Conservation (phyloP, 2,329 filamentous ascomycete species). For the Alternaria metachromatica region DNA sequence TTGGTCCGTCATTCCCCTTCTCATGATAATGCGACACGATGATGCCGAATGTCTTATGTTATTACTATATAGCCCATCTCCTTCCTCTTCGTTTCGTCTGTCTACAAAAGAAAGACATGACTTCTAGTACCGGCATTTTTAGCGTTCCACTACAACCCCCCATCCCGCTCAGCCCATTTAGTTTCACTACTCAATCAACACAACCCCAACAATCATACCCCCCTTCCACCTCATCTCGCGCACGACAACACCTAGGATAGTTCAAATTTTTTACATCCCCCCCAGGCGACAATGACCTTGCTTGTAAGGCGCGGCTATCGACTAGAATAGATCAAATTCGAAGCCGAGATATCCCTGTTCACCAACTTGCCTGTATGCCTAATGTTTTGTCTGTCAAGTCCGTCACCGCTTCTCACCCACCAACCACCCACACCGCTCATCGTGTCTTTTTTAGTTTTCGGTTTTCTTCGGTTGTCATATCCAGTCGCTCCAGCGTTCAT, state of each 20-base stretch:
- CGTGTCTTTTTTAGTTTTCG: slow-evolving; percentile 2
- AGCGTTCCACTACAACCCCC: slow-evolving; percentile 1
- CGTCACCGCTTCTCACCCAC: background rate
- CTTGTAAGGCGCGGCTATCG: slow-evolving; percentile 15
- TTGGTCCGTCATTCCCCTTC: slow-evolving; percentile 2
- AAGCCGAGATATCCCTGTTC: slow-evolving; percentile 7
- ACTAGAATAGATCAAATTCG: slow-evolving; percentile 13
- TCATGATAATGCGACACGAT: slow-evolving; percentile 20
- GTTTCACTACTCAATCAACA: slow-evolving; percentile 3
- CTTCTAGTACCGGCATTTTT: slow-evolving; percentile 4
- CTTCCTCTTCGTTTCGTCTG: slow-evolving; percentile 9
- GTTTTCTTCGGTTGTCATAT: background rate
- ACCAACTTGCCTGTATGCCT: background rate
- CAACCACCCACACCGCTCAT: background rate
- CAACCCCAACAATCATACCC: background rate
- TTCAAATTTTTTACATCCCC: background rate
- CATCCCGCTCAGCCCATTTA: slow-evolving; percentile 17
- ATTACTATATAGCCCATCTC: slow-evolving; percentile 17
- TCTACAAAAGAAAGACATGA: too few species aligned
- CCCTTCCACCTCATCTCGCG: background rate
- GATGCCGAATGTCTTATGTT: slow-evolving; percentile 20
- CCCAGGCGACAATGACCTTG: background rate
- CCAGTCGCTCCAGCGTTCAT: background rate
- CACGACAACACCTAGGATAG: slow-evolving; percentile 8
- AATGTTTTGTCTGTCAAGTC: background rate